Percentiles rank a stretch among this genome's conserved stretches.
Evolutionary conservation across 305 asterid genomes (phyloP).

Genomic region (Fraxinus latifolia): DNA sequence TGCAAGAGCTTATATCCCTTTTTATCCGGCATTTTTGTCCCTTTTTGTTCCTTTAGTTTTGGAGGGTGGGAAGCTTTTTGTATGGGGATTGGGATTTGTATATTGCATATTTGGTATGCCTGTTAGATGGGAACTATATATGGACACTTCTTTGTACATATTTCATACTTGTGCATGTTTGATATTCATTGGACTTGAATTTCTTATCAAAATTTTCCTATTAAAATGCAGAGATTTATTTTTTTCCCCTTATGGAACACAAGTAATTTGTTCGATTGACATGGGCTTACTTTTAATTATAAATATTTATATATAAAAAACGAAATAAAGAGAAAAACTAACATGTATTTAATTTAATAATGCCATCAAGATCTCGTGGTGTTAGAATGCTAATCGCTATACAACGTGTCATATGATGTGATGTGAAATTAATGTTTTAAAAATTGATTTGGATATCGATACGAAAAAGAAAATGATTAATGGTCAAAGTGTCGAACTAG

Average conservation of each 20-base stretch:
- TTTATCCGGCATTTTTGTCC: background rate
- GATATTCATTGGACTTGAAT: background rate
- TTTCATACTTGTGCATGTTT: background rate
- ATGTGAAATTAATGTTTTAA: too few species aligned
- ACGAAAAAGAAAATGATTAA: too few species aligned
- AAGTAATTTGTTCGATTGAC: background rate
- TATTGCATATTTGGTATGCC: background rate
- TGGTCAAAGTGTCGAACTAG: background rate
- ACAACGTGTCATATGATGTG: background rate
- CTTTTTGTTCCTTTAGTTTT: background rate
- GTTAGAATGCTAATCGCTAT: background rate
- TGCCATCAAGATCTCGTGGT: background rate
- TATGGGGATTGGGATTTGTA: background rate
- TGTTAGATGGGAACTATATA: background rate
- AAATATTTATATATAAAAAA: too few species aligned
- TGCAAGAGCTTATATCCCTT: background rate
- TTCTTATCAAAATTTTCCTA: background rate
- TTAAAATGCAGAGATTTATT: background rate
- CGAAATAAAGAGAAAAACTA: too few species aligned
- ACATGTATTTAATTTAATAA: too few species aligned
- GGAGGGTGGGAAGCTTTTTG: background rate
- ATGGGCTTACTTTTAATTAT: background rate
- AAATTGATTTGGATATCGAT: background rate
- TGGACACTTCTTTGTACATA: background rate
- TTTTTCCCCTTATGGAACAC: background rate